Base-by-base conservation (phyloP, 169 alveolate species). In the Plasmodium inui region DNA sequence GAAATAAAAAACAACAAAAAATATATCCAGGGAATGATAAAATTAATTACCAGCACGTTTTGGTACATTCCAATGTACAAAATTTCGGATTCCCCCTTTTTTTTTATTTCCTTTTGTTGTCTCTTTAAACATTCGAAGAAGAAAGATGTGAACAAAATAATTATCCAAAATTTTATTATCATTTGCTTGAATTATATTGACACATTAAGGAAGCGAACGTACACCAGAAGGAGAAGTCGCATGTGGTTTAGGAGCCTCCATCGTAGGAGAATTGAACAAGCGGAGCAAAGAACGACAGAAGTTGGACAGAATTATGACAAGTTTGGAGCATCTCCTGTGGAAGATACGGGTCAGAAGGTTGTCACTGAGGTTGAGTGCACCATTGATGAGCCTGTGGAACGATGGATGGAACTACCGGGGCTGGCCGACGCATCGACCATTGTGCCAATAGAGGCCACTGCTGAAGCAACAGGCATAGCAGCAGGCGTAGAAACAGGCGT, bases 71-170 rank as follows among this genome's bases (percentile, higher is more conserved):
- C 93, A 3, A 9, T 53, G 26, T 37, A 50, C 28, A 86, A 78
- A 53, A 74, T 74, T 70, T 74, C 86, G 12, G 73, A 53, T n/a
- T 53, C 37, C 10, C 84, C 84, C 26, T 86, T 86, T 86, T 22
- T 86, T 53, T 86, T 86, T 86, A 86, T 86, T n/a, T 86, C 93
- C n/a, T 86, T 86, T 32, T 86, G 93, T 86, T 86, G 76, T 28
- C n/a, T 86, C 32, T 86, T 86, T 53, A 86, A 55, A 53, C 78
- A 55, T 53, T 30, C 86, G 10, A 74, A 55, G 32, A 53, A 78
- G 32, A 86, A 76, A 50, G 44, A 74, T 44, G 26, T 86, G 22
- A 86, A 86, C 32, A 74, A 86, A 76, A 86, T 86, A 32, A 86
- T 86, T 44, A 76, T 86, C 19, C 93, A 86, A 1, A 86, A 86